Evolutionary conservation across 1,284 basidiomycete species (phyloP), one percentile per base, ranked within the genome.

Genomic region (Trametes hirsuta): DNA sequence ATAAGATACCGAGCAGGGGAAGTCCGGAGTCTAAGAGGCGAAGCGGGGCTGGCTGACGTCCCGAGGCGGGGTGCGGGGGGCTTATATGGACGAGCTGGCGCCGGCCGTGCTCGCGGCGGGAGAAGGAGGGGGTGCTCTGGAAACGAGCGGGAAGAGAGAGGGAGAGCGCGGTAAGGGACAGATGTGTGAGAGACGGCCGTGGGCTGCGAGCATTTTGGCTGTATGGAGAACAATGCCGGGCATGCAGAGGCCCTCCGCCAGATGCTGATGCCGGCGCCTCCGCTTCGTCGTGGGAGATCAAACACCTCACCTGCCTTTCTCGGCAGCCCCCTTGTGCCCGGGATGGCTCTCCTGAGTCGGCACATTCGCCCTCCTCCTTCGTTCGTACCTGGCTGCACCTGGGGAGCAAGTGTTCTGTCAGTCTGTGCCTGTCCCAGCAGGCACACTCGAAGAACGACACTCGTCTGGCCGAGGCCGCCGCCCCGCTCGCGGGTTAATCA

Each of bases 241-340:
- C 49, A 48, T 47, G 47, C 48, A 59, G 52, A 55, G 62, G 55
- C 39, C 53, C 59, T 56, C 44, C 53, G 48, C 55, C 54, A 59
- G 53, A 58, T 50, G 48, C 39, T 47, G 53, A 39, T 62, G 56
- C 61, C 61, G 30, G 59, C 48, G 53, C 55, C 12, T 58, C 50
- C 37, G 42, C 50, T 39, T 50, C 41, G 39, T 65, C 67, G 65
- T 67, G 65, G 55, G 58, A 53, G 40, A 46, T 53, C 64, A 66
- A 66, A 61, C 66, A 69, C 66, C 64, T 70, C 64, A 58, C 66
- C 65, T 72, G 59, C 71, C 68, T 58, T 62, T 61, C 68, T 24
- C 49, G 70, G 72, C 36, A 48, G 39, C 9, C 47, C 35, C 70
- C 59, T 74, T 74, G 72, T 74, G 61, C 73, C 62, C 57, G 21